Conservation (phyloP, 768 basidiomycete species). For the Aureoboletus auriporus region DNA sequence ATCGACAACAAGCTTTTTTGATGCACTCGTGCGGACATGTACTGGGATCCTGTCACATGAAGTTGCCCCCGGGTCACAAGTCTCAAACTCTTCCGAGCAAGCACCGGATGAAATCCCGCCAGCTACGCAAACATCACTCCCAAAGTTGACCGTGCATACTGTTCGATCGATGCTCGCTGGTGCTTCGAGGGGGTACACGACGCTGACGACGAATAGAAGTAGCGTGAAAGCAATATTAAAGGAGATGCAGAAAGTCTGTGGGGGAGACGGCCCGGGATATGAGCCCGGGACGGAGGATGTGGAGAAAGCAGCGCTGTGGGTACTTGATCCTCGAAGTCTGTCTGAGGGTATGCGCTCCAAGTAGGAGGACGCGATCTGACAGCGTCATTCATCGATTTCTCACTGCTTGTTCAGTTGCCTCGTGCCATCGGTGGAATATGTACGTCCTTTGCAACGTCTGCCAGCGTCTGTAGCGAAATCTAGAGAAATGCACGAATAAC, state of each 20-base stretch:
- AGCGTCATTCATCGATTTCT: no score
- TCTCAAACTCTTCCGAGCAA: neutral
- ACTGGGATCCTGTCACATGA: slow-evolving; percentile 49
- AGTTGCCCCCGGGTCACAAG: slow-evolving; percentile 6
- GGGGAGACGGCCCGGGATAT: neutral
- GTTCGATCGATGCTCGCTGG: slow-evolving; percentile 71
- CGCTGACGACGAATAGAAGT: slow-evolving; percentile 80
- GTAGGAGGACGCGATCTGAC: neutral
- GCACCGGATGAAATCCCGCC: slow-evolving; percentile 43
- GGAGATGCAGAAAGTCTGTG: slow-evolving; percentile 45
- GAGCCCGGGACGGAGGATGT: slow-evolving; percentile 13
- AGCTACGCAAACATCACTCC: slow-evolving; percentile 50
- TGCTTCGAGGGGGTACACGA: slow-evolving; percentile 69
- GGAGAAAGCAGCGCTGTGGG: slow-evolving; percentile 54
- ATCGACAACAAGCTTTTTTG: slow-evolving; percentile 36
- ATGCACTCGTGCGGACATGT: slow-evolving; percentile 49
- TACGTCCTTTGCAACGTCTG: no score
- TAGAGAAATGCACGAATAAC: no score
- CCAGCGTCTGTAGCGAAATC: no score
- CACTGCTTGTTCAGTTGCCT: no score
- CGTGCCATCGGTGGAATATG: no score
- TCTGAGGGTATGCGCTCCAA: slow-evolving; percentile 16
- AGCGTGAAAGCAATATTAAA: slow-evolving; percentile 73
- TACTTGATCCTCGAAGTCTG: slow-evolving; percentile 70
- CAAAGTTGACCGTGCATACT: slow-evolving; percentile 72